Evolutionary conservation across 805 yeast genomes (phyloP).

Genomic region (Naumovozyma dairenensis): DNA sequence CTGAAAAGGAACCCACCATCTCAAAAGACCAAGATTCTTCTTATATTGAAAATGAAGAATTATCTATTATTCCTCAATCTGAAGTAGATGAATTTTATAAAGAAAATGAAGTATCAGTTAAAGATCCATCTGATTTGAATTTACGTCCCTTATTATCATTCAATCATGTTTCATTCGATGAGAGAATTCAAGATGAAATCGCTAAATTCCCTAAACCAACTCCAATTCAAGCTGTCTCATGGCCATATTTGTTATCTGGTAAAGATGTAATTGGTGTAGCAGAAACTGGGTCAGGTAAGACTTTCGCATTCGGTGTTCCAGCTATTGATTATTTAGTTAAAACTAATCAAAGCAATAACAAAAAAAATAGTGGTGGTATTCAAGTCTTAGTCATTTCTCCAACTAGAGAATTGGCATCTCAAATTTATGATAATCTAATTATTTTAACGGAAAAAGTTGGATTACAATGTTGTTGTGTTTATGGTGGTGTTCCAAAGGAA

Average conservation of each 20-base stretch:
- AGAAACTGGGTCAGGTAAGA: slow-evolving; percentile 96
- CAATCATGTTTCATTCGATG: slow-evolving; percentile 45
- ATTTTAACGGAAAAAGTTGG: slow-evolving; percentile 49
- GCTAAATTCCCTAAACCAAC: slow-evolving; percentile 81
- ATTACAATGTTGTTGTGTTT: slow-evolving; percentile 70
- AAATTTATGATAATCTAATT: slow-evolving; percentile 75
- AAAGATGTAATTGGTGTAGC: slow-evolving; percentile 95
- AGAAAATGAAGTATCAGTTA: slow-evolving; percentile 70
- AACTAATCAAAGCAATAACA: slow-evolving; percentile 15
- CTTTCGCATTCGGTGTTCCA: slow-evolving; percentile 96
- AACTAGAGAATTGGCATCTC: slow-evolving; percentile 94
- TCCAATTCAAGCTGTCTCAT: slow-evolving; percentile 87
- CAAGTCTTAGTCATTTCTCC: slow-evolving; percentile 86
- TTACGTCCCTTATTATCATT: slow-evolving; percentile 66
- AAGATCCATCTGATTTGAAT: slow-evolving; percentile 46
- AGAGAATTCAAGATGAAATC: slow-evolving; percentile 49
- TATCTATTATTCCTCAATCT: slow-evolving; percentile 36
- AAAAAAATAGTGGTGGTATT: slow-evolving; percentile 35
- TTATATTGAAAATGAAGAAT: slow-evolving; percentile 34
- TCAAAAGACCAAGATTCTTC: slow-evolving; percentile 5
- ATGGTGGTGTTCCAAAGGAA: slow-evolving; percentile 96
- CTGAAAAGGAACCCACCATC: slow-evolving; percentile 9
- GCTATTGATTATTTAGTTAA: slow-evolving; percentile 64
- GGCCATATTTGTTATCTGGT: slow-evolving; percentile 79
- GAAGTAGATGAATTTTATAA: slow-evolving; percentile 54